Conservation (phyloP, 805 yeast genomes). For the Saccharomycopsis synnaedendra region DNA sequence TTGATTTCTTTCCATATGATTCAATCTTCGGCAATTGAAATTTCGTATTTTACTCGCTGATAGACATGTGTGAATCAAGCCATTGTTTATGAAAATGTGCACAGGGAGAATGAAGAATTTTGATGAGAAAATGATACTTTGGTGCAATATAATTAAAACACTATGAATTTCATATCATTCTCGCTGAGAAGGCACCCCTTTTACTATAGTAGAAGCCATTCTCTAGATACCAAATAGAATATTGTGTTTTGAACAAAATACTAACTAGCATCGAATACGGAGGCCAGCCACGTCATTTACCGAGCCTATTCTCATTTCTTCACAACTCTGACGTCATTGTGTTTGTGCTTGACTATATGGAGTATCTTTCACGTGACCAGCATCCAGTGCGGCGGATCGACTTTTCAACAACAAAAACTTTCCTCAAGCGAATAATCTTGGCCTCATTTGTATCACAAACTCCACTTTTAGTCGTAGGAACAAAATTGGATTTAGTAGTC, state of each 20-base stretch:
- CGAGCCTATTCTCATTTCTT: neutral
- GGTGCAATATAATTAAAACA: neutral
- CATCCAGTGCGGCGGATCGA: neutral
- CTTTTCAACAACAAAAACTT: neutral
- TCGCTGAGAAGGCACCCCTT: neutral
- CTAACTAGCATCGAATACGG: slow-evolving; percentile 3
- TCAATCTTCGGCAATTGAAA: no score
- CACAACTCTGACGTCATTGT: neutral
- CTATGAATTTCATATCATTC: neutral
- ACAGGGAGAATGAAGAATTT: no score
- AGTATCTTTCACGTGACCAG: neutral
- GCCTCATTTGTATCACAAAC: neutral
- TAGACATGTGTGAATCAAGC: no score
- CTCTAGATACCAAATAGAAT: neutral
- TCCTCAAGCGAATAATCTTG: slow-evolving; percentile 1
- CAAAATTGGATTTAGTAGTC: slow-evolving; percentile 5
- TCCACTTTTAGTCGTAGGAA: slow-evolving; percentile 9
- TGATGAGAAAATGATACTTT: neutral
- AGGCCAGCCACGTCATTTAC: slow-evolving; percentile 4
- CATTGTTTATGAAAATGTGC: no score
- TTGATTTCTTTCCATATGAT: no score
- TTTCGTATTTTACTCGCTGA: no score
- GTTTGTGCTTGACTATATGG: slow-evolving; percentile 10
- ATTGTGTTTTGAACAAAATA: neutral
- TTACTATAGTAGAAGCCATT: neutral